A percentile compares a stretch with the other conserved stretches of the same genome.
Conservation (phyloP, 2,329 filamentous ascomycete species). For the Cladosporium sp. region DNA sequence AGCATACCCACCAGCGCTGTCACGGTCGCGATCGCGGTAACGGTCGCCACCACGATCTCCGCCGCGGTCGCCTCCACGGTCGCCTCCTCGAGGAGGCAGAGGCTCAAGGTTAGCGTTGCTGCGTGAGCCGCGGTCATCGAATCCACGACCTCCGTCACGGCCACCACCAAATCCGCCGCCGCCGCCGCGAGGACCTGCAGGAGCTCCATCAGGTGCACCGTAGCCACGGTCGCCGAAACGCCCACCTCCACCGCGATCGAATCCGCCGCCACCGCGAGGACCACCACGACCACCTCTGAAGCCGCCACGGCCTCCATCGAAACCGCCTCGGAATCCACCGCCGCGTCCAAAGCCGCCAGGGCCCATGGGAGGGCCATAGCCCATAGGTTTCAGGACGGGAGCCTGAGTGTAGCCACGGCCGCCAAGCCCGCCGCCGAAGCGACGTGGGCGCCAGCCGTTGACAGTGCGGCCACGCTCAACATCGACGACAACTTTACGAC, state of each 20-base stretch:
- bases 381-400: conserved; percentile 65
- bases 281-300: conserved; percentile 52
- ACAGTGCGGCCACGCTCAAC: conserved; percentile 95
- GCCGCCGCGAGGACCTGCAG: conserved; percentile 50
- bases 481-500: conserved; percentile 88
- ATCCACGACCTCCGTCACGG: conserved; percentile 35
- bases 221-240: conserved; percentile 48
- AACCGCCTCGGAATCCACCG: conserved; percentile 59
- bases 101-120: conserved; percentile 80
- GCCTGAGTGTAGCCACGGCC: conserved; percentile 91
- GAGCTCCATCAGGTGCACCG: conserved; percentile 46
- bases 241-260: conserved; percentile 29
- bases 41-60: conserved; percentile 42
- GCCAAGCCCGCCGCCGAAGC: conserved; percentile 88
- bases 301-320: conserved; percentile 49
- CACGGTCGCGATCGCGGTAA: conserved; percentile 48
- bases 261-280: conserved; percentile 42
- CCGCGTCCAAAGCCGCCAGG: conserved; percentile 52
- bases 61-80: conserved; percentile 52
- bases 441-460: conserved; percentile 87
- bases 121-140: conserved; percentile 52
- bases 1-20: conserved; percentile 25
- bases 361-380: conserved; percentile 58
- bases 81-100: conserved; percentile 67
- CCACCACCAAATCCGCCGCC: conserved; percentile 38